These are phyloP conservation scores for Isatis lusitanica DNA, from an alignment of 441 rosid species.

Conservation along the genomic window DNA sequence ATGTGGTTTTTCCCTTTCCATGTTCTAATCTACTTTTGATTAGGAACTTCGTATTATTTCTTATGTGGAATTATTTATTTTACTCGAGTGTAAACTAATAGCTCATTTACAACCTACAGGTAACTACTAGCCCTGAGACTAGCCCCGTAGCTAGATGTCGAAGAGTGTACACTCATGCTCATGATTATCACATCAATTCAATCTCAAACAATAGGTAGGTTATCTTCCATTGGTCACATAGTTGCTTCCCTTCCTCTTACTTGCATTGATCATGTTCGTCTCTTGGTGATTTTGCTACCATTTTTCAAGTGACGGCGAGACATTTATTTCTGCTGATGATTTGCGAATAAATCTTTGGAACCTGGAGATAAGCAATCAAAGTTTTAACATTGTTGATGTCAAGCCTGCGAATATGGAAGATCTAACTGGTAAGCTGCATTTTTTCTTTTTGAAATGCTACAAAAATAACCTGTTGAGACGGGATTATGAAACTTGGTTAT, in stretches of 20 bases:
- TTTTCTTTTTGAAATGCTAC: background rate
- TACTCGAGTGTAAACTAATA: background rate
- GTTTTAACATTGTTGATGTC: constrained; percentile 92
- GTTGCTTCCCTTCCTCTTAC: constrained; percentile 8
- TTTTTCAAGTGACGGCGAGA: constrained; percentile 85
- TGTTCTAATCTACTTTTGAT: background rate
- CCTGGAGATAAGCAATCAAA: constrained; percentile 92
- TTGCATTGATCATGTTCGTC: constrained; percentile 15
- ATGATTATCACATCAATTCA: constrained; percentile 90
- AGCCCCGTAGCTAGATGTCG: constrained; percentile 87
- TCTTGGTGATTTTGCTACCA: constrained; percentile 21
- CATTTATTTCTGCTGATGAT: constrained; percentile 95
- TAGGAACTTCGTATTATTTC: background rate
- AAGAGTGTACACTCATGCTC: constrained; percentile 94
- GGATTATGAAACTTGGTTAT: background rate
- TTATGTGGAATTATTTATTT: background rate
- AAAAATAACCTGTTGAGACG: background rate
- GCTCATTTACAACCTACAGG: constrained; percentile 41
- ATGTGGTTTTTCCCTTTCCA: background rate
- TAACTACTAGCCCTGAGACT: constrained; percentile 75
- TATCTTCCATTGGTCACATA: background rate
- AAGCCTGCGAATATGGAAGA: constrained; percentile 98
- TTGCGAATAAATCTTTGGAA: constrained; percentile 97
- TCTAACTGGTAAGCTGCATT: constrained; percentile 66
- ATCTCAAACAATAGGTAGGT: constrained; percentile 79